Conservation (phyloP, 768 basidiomycete species). For the Macrolepiota albuminosa region DNA sequence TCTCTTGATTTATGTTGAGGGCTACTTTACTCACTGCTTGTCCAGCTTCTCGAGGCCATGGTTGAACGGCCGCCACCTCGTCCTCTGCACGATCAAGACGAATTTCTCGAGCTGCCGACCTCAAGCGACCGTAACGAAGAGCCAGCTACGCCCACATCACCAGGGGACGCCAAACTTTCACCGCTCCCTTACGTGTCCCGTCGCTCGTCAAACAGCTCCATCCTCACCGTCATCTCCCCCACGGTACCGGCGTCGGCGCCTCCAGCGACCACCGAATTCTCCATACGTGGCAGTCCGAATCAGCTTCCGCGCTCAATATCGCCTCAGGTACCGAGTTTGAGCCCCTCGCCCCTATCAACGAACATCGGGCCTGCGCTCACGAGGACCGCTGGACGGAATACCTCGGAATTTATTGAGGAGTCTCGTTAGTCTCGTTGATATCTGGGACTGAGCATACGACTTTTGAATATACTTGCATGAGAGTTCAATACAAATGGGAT, state of each 20-base stretch:
- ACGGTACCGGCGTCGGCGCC: constrained; percentile 17
- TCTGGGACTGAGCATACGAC: not conserved
- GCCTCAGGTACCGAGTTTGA: constrained; percentile 11
- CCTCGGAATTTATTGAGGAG: constrained; percentile 16
- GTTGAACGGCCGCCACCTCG: constrained; percentile 82
- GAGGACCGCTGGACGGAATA: constrained; percentile 14
- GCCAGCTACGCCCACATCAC: constrained; percentile 23
- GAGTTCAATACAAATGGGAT: not conserved
- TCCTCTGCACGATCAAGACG: constrained; percentile 59
- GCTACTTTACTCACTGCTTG: not conserved
- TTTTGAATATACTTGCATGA: not conserved
- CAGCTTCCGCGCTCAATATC: constrained; percentile 10
- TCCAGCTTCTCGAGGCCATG: constrained; percentile 77
- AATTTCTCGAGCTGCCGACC: constrained; percentile 32
- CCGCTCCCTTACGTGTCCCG: constrained; percentile 62
- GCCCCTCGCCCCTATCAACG: not conserved
- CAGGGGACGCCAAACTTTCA: constrained; percentile 32
- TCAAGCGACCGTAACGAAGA: constrained; percentile 12
- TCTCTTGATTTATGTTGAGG: constrained; percentile 1
- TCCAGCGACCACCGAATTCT: constrained; percentile 10
- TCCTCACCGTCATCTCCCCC: constrained; percentile 36
- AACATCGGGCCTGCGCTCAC: constrained; percentile 19
- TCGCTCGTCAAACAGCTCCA: constrained; percentile 40
- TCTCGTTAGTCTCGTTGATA: constrained; percentile 3
- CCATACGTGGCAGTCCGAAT: constrained; percentile 10